Base-by-base conservation (phyloP, 2,329 filamentous ascomycete genomes). In the Scedosporium dehoogii region DNA sequence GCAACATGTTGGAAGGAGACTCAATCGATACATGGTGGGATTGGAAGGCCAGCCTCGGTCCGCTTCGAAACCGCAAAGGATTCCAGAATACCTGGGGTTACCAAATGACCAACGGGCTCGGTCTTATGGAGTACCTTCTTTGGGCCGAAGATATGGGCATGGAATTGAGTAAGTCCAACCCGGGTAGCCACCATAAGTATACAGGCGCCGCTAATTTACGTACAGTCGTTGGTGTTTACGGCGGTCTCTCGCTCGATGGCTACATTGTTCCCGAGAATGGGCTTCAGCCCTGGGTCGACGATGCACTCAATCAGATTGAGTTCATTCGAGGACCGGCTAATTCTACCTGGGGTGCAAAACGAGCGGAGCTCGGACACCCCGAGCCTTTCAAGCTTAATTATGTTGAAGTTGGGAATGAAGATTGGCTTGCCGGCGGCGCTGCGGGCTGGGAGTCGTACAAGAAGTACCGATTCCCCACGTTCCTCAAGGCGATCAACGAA, bases 331-430 rank as follows among this genome's bases (percentile, higher is more conserved):
- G 85, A 2, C 73, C 80, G 44, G 70, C 73, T 1, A 73, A 76
- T 56, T 83, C 82, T 1, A 78, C 76, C 25, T 87, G 82, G 75
- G 85, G 86, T 14, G 76, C 79, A 3, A 72, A 79, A 6, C 83
- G 86, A 18, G 84, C 84, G 6, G 73, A 79, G 53, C 76, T 86
- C 2, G 86, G 86, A 3, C 81, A 87, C 67, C 79, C 83, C 0
- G 77, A 84, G 63, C 86, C 86, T 0, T 89, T 84, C 73, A 74
- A 70, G 33, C 76, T 89, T 58, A 75, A 80, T 10, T 86, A 82
- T 66, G 82, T 89, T 62, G 86, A 89, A 71, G 73, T 89, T 53
- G 86, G 87, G 63, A 89, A 89, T 69, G 86, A 89, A 69, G 86
- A 89, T 67, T 83, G 82, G 75, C 78, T 87, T 3, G 79, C 76